Evolutionary conservation across 805 yeast genomes (phyloP).

Genomic region (Kregervanrija pseudodelftensis): DNA sequence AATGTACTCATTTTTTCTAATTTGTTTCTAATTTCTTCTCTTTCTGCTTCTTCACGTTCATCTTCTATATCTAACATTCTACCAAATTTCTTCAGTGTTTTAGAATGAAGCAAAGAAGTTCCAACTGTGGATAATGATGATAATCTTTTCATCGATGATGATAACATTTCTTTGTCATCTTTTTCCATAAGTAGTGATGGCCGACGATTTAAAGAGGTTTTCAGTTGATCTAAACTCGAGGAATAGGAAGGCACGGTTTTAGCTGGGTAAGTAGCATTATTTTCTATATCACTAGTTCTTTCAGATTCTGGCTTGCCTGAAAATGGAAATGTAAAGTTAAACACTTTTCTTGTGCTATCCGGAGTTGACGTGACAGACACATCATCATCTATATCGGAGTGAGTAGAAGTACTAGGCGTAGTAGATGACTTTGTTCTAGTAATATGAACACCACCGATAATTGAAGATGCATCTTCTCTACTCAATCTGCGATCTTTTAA

Average conservation of each 20-base stretch:
- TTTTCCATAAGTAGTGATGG: too few relatives aligned
- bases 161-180: too few relatives aligned
- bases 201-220: too few relatives aligned
- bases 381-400: constrained; percentile 23
- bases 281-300: too few relatives aligned
- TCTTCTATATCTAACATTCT: constrained; percentile 6
- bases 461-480: constrained; percentile 11
- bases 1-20: constrained; percentile 50
- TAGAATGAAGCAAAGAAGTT: neutral
- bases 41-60: constrained; percentile 19
- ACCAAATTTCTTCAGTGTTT: constrained; percentile 5
- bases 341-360: constrained; percentile 26
- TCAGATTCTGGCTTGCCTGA: constrained; percentile 27
- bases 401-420: neutral
- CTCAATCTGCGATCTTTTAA: constrained; percentile 1
- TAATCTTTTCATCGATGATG: neutral
- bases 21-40: constrained; percentile 32
- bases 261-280: too few relatives aligned
- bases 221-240: too few relatives aligned
- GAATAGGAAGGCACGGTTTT: too few relatives aligned
- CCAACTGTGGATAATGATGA: neutral
- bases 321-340: constrained; percentile 54
- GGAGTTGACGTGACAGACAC: neutral
- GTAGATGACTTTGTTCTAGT: neutral
- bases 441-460: constrained; percentile 13